Conservation (phyloP, 2,329 filamentous ascomycete species). For the Penicillium verrucosum region DNA sequence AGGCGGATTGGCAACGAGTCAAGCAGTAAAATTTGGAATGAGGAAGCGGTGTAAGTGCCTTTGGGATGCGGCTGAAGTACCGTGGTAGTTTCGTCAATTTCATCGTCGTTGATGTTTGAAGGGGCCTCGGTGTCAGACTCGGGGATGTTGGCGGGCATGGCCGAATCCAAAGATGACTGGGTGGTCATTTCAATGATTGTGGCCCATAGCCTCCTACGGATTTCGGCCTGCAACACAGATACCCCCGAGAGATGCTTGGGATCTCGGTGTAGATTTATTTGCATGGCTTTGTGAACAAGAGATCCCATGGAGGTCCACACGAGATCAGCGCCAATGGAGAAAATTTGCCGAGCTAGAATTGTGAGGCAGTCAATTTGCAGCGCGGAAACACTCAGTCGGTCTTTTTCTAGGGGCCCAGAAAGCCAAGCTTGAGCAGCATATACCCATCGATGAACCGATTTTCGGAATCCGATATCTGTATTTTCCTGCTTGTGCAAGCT, state of each 20-base stretch:
- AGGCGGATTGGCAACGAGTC: neutral
- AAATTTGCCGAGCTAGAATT: conserved; percentile 14
- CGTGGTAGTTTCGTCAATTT: neutral
- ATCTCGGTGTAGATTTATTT: neutral
- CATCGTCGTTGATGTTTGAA: neutral
- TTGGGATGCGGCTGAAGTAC: neutral
- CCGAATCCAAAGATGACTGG: neutral
- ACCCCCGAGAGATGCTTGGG: neutral
- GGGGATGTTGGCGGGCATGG: neutral
- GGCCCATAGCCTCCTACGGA: neutral
- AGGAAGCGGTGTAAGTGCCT: neutral
- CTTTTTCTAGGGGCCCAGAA: conserved; percentile 28
- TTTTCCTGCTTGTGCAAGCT: neutral
- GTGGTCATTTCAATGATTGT: neutral
- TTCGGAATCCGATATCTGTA: neutral
- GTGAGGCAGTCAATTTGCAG: conserved; percentile 31
- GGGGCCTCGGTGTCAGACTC: neutral
- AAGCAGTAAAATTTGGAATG: neutral
- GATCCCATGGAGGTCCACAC: neutral
- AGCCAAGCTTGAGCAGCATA: conserved; percentile 28
- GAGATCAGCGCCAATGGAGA: neutral
- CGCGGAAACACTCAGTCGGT: conserved; percentile 22
- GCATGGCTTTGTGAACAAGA: neutral
- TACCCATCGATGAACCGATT: neutral
- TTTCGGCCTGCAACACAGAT: neutral